phyloP scores from a whole-genome alignment of 2,329 filamentous ascomycete genomes.

The Colletotrichum agaves region DNA sequence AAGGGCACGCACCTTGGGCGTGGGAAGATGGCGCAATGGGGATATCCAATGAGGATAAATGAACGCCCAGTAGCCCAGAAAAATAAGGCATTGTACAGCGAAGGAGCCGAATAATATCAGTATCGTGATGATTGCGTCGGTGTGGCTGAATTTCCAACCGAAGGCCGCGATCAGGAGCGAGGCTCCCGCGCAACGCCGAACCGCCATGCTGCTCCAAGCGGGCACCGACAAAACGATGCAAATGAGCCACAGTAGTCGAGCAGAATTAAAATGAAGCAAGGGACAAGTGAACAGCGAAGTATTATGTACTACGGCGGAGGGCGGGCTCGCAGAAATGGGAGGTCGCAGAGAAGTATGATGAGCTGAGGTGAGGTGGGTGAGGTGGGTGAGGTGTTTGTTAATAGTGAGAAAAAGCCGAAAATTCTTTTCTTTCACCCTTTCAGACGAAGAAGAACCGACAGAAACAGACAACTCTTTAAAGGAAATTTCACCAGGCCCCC shows the following conservation, averaged over 20 bases:
- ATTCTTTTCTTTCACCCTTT: neutral
- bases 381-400: neutral
- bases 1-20: constrained; percentile 49
- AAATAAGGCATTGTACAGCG: constrained; percentile 26
- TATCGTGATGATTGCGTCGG: neutral
- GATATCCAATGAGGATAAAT: constrained; percentile 48
- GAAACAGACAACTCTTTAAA: neutral
- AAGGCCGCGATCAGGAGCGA: constrained; percentile 17
- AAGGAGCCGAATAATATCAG: neutral
- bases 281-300: too few relatives aligned
- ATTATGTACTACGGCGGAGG: too few relatives aligned
- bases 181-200: neutral
- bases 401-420: neutral
- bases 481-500: neutral
- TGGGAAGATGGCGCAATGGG: constrained; percentile 46
- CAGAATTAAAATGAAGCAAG: neutral
- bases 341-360: neutral
- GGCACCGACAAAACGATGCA: neutral
- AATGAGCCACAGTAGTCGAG: neutral
- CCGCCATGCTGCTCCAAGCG: neutral
- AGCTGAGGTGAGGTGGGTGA: neutral
- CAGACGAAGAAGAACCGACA: neutral
- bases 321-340: too few relatives aligned
- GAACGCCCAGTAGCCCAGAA: constrained; percentile 49
- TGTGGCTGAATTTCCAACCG: neutral